Base-by-base conservation (phyloP, 768 basidiomycete genomes). In the Paxillus involutus region DNA sequence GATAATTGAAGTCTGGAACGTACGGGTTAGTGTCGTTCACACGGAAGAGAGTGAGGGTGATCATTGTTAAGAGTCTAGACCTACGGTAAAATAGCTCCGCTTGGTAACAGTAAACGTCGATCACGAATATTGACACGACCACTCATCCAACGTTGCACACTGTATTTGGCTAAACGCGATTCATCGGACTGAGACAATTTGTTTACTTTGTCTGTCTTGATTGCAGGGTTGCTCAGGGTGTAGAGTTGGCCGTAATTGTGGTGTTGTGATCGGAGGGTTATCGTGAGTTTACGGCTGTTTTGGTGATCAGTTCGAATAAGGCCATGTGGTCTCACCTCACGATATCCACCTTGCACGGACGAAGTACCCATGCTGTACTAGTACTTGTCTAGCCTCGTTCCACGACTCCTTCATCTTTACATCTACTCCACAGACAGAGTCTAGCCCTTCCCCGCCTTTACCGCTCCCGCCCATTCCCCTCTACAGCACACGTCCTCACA, bases 11-110 rank as follows among this genome's bases (percentile, higher is more conserved):
- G 32, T 7, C 32, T 32, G 32, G 32, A 32, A 10, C 32, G 4
- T 9, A 32, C 32, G 7, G 8, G 32, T 55, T 57, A 57, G 39
- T 61, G 51, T 58, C 64, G 64, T 63, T 61, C 43, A 21, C 44
- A 30, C 21, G 21, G 21, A 21, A 21, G 21, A 21, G 21, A 21
- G 26, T 30, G 43, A 53, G 29, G 29, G 29, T 30, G 5, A 35
- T n/a, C n/a, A n/a, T n/a, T n/a, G n/a, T n/a, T n/a, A n/a, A n/a
- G 52, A 50, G 63, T 63, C 65, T 56, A 66, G 65, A 66, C 65
- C 65, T 53, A 17, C 55, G 52, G 55, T 21, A 56, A 57, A 60
- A 57, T 57, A 1, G 44, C 26, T 53, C 64, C 64, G 64, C 39
- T 44, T 58, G 35, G 11, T 21, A 21, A 21, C 21, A 21, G 21